Base-by-base conservation (phyloP, 257 asterid genomes). In the Parsonsia alboflavescens region DNA sequence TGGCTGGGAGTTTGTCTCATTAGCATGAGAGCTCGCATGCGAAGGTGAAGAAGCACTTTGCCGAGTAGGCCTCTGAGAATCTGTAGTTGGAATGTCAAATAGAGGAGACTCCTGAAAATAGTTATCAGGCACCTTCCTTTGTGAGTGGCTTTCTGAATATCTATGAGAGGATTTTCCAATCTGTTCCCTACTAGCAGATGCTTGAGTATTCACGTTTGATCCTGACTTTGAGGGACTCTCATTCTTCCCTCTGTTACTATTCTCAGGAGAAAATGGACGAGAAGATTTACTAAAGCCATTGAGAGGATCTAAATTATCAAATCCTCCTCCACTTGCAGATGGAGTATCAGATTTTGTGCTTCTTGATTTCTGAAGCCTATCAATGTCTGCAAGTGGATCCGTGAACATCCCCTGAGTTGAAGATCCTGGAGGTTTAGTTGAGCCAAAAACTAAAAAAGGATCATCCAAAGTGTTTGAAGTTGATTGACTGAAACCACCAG, bases 301-400 rank as follows among this genome's bases (percentile, higher is more conserved):
- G 65, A 91, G 89, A 76, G 96, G 91, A 86, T 95, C 96, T 57
- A 93, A 77, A 84, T 88, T 92, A 82, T 89, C 96, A 83, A 92
- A 89, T 73, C 82, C 87, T 80, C 89, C 91, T 72, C 83, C 92
- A 79, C 82, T 71, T 71, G 83, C 85, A 71, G 89, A 80, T 71
- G 96, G 79, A 75, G 79, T 76, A 69, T 88, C 94, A 77, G 85
- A 80, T 75, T 80, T 87, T 49, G 79, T 76, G 77, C 86, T 91
- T 76, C 85, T 82, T 42, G 97, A 83, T 79, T 88, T 93, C 68
- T 88, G 86, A 70, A 86, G 70, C 82, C 81, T 89, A 77, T 83
- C 77, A 24, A 88, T 84, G 74, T 93, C 93, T 26, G 88, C 91
- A 75, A 90, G 83, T 70, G 98, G 97, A 85, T 95, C 97, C 6